Evolutionary conservation across 305 asterid genomes (phyloP), one percentile per base, ranked within the genome.

Genomic region (Fraxinus sp.): DNA sequence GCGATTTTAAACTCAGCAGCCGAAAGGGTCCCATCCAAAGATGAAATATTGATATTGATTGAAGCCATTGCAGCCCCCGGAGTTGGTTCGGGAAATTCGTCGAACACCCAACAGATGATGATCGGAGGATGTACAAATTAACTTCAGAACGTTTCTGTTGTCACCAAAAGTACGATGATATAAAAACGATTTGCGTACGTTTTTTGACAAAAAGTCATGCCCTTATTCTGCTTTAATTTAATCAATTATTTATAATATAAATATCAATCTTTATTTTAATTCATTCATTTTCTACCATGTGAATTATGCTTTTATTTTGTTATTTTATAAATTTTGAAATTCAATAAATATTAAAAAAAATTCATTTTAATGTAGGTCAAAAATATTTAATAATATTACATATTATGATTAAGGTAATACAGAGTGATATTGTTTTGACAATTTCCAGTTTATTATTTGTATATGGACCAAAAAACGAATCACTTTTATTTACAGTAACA

Each of bases 1-100:
- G 98, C 93, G 10, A 52, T 32, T 73, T 85, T 37, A 85, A 93
- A 95, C 64, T 92, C 93, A 10, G 81, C 30, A 22, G 84, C 68
- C 22, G 97, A 92, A 85, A 93, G 85, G 1, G 94, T 90, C n/a
- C 97, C 97, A 52, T 92, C 96, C 89, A 90, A 84, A 10, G 82
- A 16, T 20, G 84, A 70, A 70, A 10, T 13, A 28, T 62, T 22
- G 71, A 62, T 22, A 14, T 5, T 26, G 75, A 35, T 70, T 30
- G 75, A 70, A 70, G 22, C 75, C 75, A 70, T 70, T 11, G 1
- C 8, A 26, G 3, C 39, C 37, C 3, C n/a, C 37, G 28, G 75
- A 70, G 39, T 70, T 70, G 41, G 22, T 14, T 70, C 20, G 35
- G 75, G 20, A 26, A 70, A 26, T 26, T 30, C 32, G 71, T 62